Percentiles rank a stretch among this genome's conserved stretches.
phyloP scores from a whole-genome alignment of 768 basidiomycete genomes.

The Tylopilus balloui region DNA sequence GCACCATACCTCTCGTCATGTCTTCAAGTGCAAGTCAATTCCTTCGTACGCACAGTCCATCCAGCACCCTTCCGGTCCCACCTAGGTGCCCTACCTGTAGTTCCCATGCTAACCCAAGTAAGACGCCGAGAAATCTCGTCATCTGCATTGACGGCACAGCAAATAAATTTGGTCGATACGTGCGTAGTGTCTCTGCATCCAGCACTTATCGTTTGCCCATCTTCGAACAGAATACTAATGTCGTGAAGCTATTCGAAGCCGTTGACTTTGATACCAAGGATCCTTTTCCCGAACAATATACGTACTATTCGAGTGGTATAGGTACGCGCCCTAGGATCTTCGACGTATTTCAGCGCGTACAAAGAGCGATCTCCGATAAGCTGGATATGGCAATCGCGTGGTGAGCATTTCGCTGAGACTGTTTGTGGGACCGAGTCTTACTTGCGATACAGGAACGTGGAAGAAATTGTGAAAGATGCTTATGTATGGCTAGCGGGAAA shows the following conservation, averaged over 20 bases:
- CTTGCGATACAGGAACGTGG: neutral
- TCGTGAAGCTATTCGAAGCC: slow-evolving; percentile 8
- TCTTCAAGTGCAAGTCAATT: neutral
- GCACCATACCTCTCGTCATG: neutral
- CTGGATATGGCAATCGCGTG: slow-evolving; percentile 9
- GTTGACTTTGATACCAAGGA: slow-evolving; percentile 3
- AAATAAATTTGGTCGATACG: slow-evolving; percentile 7
- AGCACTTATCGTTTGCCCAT: neutral
- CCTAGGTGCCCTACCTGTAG: neutral
- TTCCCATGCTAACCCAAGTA: neutral
- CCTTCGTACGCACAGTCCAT: neutral
- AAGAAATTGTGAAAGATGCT: slow-evolving; percentile 6
- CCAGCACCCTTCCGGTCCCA: neutral
- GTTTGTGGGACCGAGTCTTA: neutral
- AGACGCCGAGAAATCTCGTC: slow-evolving; percentile 2
- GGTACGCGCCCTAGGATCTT: slow-evolving; percentile 6
- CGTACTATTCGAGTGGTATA: slow-evolving; percentile 7
- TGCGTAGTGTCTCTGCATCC: neutral
- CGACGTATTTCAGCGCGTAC: neutral
- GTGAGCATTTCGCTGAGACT: neutral
- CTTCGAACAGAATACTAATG: slow-evolving; percentile 4
- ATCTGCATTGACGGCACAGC: slow-evolving; percentile 9
- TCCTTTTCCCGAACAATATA: slow-evolving; percentile 4
- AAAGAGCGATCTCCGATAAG: slow-evolving; percentile 3
- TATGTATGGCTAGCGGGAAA: slow-evolving; percentile 6